These are phyloP conservation scores for Hapsidospora chrysogenum DNA, from an alignment of 495 filamentous ascomycete genomes.

Conservation along the genomic window DNA sequence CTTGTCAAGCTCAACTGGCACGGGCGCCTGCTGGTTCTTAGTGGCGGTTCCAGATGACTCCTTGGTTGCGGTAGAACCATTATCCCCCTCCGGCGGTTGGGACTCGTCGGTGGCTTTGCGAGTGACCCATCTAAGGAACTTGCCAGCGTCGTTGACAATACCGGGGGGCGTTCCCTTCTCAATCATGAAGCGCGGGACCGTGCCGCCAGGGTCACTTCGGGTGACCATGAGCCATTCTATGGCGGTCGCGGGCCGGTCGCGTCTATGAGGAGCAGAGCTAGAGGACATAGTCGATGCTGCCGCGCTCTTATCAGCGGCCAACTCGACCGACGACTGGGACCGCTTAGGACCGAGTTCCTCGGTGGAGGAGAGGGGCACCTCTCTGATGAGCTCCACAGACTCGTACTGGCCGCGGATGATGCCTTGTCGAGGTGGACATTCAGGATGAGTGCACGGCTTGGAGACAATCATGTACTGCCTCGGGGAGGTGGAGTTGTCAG, in stretches of 20 bases:
- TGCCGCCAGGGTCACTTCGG: constrained; percentile 83
- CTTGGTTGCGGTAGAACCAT: constrained; percentile 1
- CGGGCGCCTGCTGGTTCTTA: background rate
- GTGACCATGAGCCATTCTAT: constrained; percentile 98
- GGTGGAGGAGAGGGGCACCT: constrained; percentile 40
- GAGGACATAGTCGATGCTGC: constrained; percentile 1
- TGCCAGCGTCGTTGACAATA: constrained; percentile 65
- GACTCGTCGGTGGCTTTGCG: constrained; percentile 10
- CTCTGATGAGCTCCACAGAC: constrained; percentile 79
- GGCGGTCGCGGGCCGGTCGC: constrained; percentile 28
- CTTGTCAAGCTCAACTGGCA: background rate
- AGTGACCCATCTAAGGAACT: constrained; percentile 76
- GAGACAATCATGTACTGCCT: constrained; percentile 77
- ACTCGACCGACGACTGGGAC: constrained; percentile 15
- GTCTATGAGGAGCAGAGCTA: constrained; percentile 25
- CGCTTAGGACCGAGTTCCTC: constrained; percentile 7
- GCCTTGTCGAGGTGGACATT: constrained; percentile 45
- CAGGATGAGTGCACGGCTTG: constrained; percentile 61
- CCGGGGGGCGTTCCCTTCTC: constrained; percentile 78
- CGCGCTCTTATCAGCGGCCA: constrained; percentile 10
- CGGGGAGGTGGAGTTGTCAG: constrained; percentile 11
- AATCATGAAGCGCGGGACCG: constrained; percentile 84
- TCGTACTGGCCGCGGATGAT: constrained; percentile 80
- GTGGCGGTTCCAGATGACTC: background rate
- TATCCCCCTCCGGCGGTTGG: constrained; percentile 5